Evolutionary conservation across 2,329 filamentous ascomycete genomes (phyloP), one percentile per base, ranked within the genome.

Genomic region (Aspergillus felis): DNA sequence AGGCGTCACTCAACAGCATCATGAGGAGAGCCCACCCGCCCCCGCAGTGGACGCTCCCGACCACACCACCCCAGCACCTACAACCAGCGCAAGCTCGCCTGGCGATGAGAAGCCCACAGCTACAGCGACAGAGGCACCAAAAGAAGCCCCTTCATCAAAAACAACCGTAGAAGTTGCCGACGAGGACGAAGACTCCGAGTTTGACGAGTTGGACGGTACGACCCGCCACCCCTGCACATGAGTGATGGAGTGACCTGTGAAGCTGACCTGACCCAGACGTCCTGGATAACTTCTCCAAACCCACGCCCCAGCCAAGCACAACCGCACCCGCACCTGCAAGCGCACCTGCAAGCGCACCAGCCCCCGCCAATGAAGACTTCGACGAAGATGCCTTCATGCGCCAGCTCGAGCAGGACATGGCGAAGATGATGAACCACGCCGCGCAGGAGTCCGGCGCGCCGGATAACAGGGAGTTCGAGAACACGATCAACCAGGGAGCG

Each of bases 351-450:
- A 56, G 25, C 51, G 61, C 42, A 49, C 53, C 47, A 32, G 50
- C 38, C 44, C 14, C 51, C 54, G 38, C 54, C 54, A 50, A 54
- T 56, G 56, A 62, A 12, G 66, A 68, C 38, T 65, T 70, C 42
- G 69, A 76, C 59, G 71, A 77, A 60, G 70, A 72, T 51, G 82
- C 81, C 10, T 93, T 97, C 69, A 85, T 90, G 53, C 88, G 89
- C 68, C 87, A 96, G 72, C 78, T 97, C n/a, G 90, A 96, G 73
- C 87, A 87, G 9, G 90, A 92, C 56, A 96, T 97, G 92, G 89
- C 90, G 24, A 87, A 88, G 62, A 77, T 97, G 54, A 83, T 97
- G 64, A 86, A 86, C 22, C 61, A 65, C 12, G 63, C 63, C 2
- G 63, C 60, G 10, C 58, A 66, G 6, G 67, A 65, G 29, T 63